These are phyloP conservation scores for Trametopsis cervina DNA, from an alignment of 768 basidiomycete genomes.

Conservation along the genomic window DNA sequence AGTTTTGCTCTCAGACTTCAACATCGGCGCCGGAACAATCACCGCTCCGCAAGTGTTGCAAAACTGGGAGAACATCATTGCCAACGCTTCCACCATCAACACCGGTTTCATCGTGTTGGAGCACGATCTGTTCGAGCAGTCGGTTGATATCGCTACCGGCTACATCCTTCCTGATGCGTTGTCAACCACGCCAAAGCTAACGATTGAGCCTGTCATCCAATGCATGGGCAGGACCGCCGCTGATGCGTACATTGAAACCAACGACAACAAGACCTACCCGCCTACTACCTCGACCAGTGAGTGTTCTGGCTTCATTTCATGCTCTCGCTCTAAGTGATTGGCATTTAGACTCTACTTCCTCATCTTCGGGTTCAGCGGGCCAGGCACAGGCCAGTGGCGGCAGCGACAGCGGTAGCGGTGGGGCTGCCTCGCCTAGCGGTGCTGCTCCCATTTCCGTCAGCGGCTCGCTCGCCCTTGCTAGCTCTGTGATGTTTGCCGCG, in stretches of 20 bases:
- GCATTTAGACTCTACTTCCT: conserved; percentile 11
- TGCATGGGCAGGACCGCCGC: conserved; percentile 54
- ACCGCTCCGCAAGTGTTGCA: conserved; percentile 52
- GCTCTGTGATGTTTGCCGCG: conserved; percentile 5
- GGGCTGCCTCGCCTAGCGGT: conserved; percentile 11
- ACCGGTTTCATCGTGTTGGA: conserved; percentile 89
- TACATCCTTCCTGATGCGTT: conserved; percentile 82
- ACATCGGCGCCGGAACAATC: conserved; percentile 61
- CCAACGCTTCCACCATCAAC: conserved; percentile 46
- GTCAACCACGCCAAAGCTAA: conserved; percentile 55
- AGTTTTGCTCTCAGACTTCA: conserved; percentile 50
- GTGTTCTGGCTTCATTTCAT: conserved; percentile 3
- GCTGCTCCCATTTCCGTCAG: conserved; percentile 4
- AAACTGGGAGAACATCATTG: conserved; percentile 71
- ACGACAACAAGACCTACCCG: conserved; percentile 54
- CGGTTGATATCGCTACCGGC: conserved; percentile 79
- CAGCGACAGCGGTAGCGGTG: conserved; percentile 11
- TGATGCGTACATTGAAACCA: conserved; percentile 81
- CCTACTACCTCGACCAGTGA: conserved; percentile 5
- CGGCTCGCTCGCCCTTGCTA: conserved; percentile 4
- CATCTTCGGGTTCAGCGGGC: conserved; percentile 30
- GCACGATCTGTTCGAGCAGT: conserved; percentile 80
- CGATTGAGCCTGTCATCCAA: conserved; percentile 60
- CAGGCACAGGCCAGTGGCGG: conserved; percentile 25
- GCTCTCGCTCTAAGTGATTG: not conserved